Percentiles rank a stretch among this genome's conserved stretches.
These are phyloP conservation scores for Cladosporium sp. DNA, from an alignment of 2,329 filamentous ascomycete genomes.

Conservation along the genomic window DNA sequence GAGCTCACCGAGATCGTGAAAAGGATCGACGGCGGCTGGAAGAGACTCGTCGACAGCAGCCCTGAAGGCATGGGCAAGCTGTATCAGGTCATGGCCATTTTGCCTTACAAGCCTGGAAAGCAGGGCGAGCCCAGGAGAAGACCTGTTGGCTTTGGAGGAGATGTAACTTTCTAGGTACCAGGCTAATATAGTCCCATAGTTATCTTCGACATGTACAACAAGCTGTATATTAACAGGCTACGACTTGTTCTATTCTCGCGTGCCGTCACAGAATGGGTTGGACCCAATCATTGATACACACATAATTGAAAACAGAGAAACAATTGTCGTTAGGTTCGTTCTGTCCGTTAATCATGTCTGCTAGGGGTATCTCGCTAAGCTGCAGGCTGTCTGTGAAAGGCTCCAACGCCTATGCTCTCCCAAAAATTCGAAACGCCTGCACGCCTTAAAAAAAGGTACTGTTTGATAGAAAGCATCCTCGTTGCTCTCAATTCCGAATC, in stretches of 20 bases:
- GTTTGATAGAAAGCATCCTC: too few species aligned
- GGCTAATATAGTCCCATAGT: background rate
- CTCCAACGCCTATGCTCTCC: background rate
- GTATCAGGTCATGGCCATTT: conserved; percentile 87
- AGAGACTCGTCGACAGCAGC: conserved; percentile 75
- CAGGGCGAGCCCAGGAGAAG: conserved; percentile 68
- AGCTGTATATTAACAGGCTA: background rate
- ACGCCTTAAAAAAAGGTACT: background rate
- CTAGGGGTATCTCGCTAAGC: background rate
- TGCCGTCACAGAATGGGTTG: background rate
- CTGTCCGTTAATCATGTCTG: conserved; percentile 1
- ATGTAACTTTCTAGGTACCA: conserved; percentile 27
- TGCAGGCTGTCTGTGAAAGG: background rate
- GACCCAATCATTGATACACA: too few species aligned
- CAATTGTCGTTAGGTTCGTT: too few species aligned
- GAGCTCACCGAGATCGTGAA: conserved; percentile 47
- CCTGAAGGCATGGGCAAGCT: conserved; percentile 87
- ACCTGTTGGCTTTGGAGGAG: conserved; percentile 89
- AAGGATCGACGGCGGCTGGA: conserved; percentile 70
- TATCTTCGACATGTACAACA: background rate
- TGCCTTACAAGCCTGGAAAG: conserved; percentile 52
- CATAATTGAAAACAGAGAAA: too few species aligned
- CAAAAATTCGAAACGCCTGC: background rate
- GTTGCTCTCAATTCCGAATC: too few species aligned
- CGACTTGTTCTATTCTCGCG: background rate